Percentiles rank a stretch among this genome's conserved stretches.
These are phyloP conservation scores for Neoarthrinium moseri DNA, from an alignment of 2,329 filamentous ascomycete species.

Conservation along the genomic window DNA sequence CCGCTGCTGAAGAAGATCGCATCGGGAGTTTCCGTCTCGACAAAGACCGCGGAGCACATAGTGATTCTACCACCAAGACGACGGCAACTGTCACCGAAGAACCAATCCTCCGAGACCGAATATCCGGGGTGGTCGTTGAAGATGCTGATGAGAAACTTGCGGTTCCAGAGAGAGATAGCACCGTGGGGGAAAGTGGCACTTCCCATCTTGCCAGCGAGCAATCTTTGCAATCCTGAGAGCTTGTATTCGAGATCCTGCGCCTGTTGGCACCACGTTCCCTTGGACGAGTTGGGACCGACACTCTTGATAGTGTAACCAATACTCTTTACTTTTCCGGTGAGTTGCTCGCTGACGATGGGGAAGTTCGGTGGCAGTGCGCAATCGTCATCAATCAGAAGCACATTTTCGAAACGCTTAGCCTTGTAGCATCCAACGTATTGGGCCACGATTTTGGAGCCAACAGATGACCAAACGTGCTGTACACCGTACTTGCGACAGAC, in stretches of 20 bases:
- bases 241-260: conserved; percentile 53
- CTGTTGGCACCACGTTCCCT: conserved; percentile 38
- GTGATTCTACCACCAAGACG: conserved; percentile 39
- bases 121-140: conserved; percentile 49
- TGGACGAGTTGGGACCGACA: conserved; percentile 32
- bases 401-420: conserved; percentile 40
- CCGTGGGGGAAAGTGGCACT: conserved; percentile 50
- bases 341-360: conserved; percentile 41
- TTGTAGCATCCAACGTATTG: conserved; percentile 47
- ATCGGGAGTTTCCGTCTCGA: conserved; percentile 47
- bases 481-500: conserved; percentile 41
- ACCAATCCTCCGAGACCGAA: conserved; percentile 50
- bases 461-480: conserved; percentile 46
- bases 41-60: conserved; percentile 48
- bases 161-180: conserved; percentile 47
- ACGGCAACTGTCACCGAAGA: conserved; percentile 46
- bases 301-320: conserved; percentile 49
- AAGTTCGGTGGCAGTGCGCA: conserved; percentile 45
- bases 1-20: conserved; percentile 38
- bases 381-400: conserved; percentile 48
- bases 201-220: conserved; percentile 41
- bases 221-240: conserved; percentile 42
- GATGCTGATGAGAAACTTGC: conserved; percentile 40
- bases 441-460: conserved; percentile 47
- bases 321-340: conserved; percentile 38